Base-by-base conservation (phyloP, 352 stramenopile genomes). In the Phytopythium vexans region DNA sequence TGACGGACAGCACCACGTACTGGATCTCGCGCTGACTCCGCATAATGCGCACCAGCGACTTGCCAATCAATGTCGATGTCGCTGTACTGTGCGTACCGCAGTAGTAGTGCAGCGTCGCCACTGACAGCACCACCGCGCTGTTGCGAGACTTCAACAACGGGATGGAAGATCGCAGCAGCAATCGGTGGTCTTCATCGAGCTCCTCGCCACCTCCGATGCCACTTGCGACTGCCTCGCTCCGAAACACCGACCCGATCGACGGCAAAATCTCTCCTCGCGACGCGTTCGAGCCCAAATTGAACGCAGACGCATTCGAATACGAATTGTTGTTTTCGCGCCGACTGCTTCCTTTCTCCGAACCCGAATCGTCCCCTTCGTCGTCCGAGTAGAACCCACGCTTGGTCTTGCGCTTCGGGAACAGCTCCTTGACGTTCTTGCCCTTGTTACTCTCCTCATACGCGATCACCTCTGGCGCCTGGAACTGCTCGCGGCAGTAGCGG, bases 101-200 rank as follows among this genome's bases (percentile, higher is more conserved):
- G 65, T 99, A 98, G 67, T 98, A 99, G 66, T 99, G 95, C 27
- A 99, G 68, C 11, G 91, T 96, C 39, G 95, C 97, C 6, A 98
- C 96, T 0, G 87, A 84, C n/a, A 99, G 77, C 31, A 99, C 97
- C 10, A 99, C 97, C 9, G 90, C 95, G 32, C 91, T 95, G 70
- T 99, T 99, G 33, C 97, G 77, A 52, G 87, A 98, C 66, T 98
- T 98, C 1, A 99, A 81, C 48, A 99, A 64, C 36, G 96, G 96
- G 45, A 99, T 88, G 14, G 94, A 95, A 15, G 93, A 98, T 41
- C 88, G 85, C n/a, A 99, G 72, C 16, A 99, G 60, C 38, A 98
- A 61, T 12, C 88, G 85, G 70, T 99, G 97, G 74, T 99, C 97
- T 62, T 96, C 80, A 56, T 98, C 90, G 12, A 99, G 70, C 55